These are phyloP conservation scores for Candida dubliniensis DNA, from an alignment of 1,139 yeast species.

Conservation along the genomic window DNA sequence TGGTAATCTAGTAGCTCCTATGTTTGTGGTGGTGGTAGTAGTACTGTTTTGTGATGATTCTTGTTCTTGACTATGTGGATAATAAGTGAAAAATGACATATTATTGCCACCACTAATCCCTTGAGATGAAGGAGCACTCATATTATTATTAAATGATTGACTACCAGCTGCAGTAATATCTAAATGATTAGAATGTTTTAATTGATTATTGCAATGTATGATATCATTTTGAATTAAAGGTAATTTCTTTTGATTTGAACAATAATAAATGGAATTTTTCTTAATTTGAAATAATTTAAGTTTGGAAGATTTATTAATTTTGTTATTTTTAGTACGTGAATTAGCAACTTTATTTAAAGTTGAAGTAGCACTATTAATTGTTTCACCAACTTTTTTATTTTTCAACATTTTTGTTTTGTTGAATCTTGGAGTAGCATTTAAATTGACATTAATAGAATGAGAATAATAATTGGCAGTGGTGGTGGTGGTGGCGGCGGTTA, in stretches of 20 bases:
- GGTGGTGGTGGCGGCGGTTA: not conserved
- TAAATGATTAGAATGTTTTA: not conserved
- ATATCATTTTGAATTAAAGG: conserved; percentile 13
- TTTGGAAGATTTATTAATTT: conserved; percentile 16
- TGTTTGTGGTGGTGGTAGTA: too few relatives aligned
- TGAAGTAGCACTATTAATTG: conserved; percentile 2
- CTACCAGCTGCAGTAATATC: conserved; percentile 6
- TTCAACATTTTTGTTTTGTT: conserved; percentile 9
- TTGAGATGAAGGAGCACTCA: conserved; percentile 1
- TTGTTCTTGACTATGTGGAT: conserved; percentile 2
- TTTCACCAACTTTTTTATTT: not conserved
- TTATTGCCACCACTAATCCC: not conserved
- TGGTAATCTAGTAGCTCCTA: conserved; percentile 6
- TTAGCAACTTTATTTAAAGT: conserved; percentile 25
- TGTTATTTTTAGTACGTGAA: conserved; percentile 15
- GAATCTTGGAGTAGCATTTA: conserved; percentile 18
- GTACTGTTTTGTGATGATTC: not conserved
- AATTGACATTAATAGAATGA: conserved; percentile 26
- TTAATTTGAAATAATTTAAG: conserved; percentile 37
- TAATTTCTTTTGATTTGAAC: conserved; percentile 13
- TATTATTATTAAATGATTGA: conserved; percentile 1
- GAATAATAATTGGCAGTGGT: conserved; percentile 17
- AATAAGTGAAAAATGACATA: conserved; percentile 5
- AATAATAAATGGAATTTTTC: conserved; percentile 29
- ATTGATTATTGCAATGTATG: conserved; percentile 5